Base-by-base conservation (phyloP, 192 early-diverging fungal genomes). In the Dissophora ornata region DNA sequence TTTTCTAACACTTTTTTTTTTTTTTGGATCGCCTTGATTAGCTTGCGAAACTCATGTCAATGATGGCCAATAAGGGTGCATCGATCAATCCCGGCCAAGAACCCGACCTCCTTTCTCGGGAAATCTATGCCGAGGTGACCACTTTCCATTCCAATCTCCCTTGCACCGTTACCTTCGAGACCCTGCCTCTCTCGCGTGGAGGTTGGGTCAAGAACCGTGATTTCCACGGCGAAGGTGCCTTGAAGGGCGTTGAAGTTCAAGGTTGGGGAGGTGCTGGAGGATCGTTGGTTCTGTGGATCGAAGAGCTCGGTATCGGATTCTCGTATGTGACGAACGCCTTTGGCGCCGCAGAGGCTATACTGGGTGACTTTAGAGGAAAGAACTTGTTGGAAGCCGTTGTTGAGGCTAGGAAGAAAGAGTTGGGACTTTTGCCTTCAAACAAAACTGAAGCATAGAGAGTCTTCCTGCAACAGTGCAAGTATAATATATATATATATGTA, bases 181-280 rank as follows among this genome's bases (percentile, higher is more conserved):
- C 57, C n/a, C 26, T 62, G n/a, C n/a, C 53, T 33, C 47, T 55
- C 67, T 51, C 52, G 21, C 22, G 54, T 40, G 59, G 64, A 19
- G 67, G 78, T 51, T 79, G 42, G 60, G 49, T 44, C 56, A 51
- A 54, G 68, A 28, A 26, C 26, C 12, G 58, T 62, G 29, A 56
- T 16, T 66, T 49, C 80, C 5, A 67, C 57, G 15, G 73, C 66
- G 46, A 49, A 56, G 32, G 54, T 50, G 16, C 85, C 0, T 26
- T 75, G 10, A 64, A 79, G n/a, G 59, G 71, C 13, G 68, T 84
- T 30, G 59, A 65, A 18, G 73, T 82, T 32, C 63, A 82, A 42
- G 89, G 90, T 18, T 91, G 90, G 90, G 83, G 82, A 4, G 91
- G 91, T 2, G 82, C 81, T 5, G 90, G 91, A 8, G 91, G 91